Evolutionary conservation across 1,139 yeast species (phyloP).

Genomic region (Trichomonascaceae sp.): DNA sequence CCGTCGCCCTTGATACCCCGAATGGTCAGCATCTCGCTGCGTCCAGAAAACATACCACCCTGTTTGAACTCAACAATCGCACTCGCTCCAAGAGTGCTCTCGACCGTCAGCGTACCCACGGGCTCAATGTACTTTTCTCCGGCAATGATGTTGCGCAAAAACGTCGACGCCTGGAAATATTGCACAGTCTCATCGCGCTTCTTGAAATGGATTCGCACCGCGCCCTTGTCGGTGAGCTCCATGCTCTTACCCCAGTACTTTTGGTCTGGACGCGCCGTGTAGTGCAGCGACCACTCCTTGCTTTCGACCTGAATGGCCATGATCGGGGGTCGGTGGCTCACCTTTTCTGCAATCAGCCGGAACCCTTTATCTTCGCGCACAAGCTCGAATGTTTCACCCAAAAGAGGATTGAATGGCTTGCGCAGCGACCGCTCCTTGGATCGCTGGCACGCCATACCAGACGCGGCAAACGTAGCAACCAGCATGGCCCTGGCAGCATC

Average conservation of each 20-base stretch:
- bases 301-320: constrained; percentile 73
- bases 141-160: constrained; percentile 76
- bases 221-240: constrained; percentile 69
- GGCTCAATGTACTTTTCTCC: constrained; percentile 97
- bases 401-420: constrained; percentile 84
- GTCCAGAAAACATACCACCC: constrained; percentile 63
- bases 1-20: constrained; percentile 34
- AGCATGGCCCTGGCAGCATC: constrained; percentile 34
- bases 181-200: constrained; percentile 58
- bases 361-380: constrained; percentile 67
- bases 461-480: constrained; percentile 74
- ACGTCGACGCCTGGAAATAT: constrained; percentile 74
- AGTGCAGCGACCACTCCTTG: constrained; percentile 59
- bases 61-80: constrained; percentile 60
- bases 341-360: constrained; percentile 65
- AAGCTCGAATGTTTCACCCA: constrained; percentile 79
- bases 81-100: constrained; percentile 51
- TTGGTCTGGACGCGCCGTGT: constrained; percentile 69
- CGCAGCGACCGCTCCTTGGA: constrained; percentile 63
- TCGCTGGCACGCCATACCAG: constrained; percentile 56
- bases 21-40: constrained; percentile 67
- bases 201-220: constrained; percentile 39
- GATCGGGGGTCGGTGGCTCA: constrained; percentile 68
- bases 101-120: constrained; percentile 49
- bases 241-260: constrained; percentile 93